Base-by-base conservation (phyloP, 1,284 basidiomycete genomes). In the Cryptococcus depauperatus region DNA sequence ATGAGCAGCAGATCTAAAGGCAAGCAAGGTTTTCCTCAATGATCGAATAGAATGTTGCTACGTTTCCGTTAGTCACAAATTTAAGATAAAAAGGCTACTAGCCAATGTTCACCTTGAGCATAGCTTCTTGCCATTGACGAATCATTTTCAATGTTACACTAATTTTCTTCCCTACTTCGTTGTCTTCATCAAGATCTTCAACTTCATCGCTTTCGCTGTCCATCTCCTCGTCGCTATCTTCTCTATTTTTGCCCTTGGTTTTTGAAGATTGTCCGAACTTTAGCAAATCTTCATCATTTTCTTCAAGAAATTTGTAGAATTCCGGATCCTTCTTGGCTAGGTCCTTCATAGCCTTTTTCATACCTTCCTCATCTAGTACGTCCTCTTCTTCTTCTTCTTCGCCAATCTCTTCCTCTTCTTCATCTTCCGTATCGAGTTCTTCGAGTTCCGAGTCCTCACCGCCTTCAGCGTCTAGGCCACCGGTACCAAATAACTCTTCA, bases 241-340 rank as follows among this genome's bases (percentile, higher is more conserved):
- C 72, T 67, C n/a, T 62, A 64, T 32, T 70, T 68, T 37, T 74
- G 71, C 0, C 74, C 71, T 21, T 68, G 6, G 55, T 33, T 52
- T 62, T 44, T 11, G 13, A 13, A 13, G 29, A 30, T 16, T 30
- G 29, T 44, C 65, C 69, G 64, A 98, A 98, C 2, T 87, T 76
- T 5, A 98, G 76, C 26, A 98, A 74, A 44, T 91, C 89, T 46
- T 77, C 75, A 71, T 98, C 93, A 64, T 98, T 93, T 71, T 97
- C 89, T 73, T 95, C 84, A 6, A 98, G 76, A 65, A 95, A 98
- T 70, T 95, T 91, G 82, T 82, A 98, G 74, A 98, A 98, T 61
- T 96, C 93, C 16, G 93, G 93, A 67, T 98, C 95, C 69, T 88
- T 93, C 70, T 93, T 85, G 11, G 85, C 85, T 32, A 98, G 78